Conservation (phyloP, 2,329 filamentous ascomycete species). For the Pseudocercospora ulei region DNA sequence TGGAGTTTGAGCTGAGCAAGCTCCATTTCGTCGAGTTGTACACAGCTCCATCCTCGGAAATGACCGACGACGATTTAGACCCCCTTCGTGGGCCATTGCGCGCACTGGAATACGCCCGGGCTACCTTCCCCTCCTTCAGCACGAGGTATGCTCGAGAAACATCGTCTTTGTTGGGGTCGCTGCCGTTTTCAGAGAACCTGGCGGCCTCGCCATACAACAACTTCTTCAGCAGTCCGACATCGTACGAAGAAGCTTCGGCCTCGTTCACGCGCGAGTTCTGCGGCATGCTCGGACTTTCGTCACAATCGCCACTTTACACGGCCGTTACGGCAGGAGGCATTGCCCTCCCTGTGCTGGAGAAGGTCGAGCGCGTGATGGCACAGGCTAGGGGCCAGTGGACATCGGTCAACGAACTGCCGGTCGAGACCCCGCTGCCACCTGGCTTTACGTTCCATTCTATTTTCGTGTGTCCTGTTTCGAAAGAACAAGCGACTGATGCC, state of each 20-base stretch:
- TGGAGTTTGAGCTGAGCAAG: constrained; percentile 88
- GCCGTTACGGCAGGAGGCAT: constrained; percentile 88
- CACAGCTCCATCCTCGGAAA: constrained; percentile 36
- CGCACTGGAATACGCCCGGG: constrained; percentile 66
- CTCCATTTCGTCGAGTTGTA: constrained; percentile 87
- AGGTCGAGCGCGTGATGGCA: constrained; percentile 77
- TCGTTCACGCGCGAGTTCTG: constrained; percentile 79
- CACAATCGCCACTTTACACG: constrained; percentile 85
- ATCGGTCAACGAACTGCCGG: constrained; percentile 74
- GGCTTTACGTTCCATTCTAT: constrained; percentile 78
- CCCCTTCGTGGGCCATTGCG: constrained; percentile 48
- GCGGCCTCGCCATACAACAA: constrained; percentile 64
- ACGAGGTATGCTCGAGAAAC: constrained; percentile 68
- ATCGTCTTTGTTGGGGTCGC: constrained; percentile 67
- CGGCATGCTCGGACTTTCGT: constrained; percentile 75
- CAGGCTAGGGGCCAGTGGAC: constrained; percentile 93
- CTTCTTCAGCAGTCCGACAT: constrained; percentile 63
- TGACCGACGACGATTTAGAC: constrained; percentile 41
- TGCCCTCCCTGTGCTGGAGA: constrained; percentile 77
- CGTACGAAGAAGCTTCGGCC: constrained; percentile 74
- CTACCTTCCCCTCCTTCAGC: constrained; percentile 65
- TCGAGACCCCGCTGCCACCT: constrained; percentile 56
- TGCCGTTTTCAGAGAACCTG: constrained; percentile 70
- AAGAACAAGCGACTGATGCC: constrained; percentile 83
- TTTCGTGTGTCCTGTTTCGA: constrained; percentile 94